Percentiles rank a stretch among this genome's conserved stretches.
phyloP scores from a whole-genome alignment of 768 basidiomycete genomes.

The Crucibulum laeve region DNA sequence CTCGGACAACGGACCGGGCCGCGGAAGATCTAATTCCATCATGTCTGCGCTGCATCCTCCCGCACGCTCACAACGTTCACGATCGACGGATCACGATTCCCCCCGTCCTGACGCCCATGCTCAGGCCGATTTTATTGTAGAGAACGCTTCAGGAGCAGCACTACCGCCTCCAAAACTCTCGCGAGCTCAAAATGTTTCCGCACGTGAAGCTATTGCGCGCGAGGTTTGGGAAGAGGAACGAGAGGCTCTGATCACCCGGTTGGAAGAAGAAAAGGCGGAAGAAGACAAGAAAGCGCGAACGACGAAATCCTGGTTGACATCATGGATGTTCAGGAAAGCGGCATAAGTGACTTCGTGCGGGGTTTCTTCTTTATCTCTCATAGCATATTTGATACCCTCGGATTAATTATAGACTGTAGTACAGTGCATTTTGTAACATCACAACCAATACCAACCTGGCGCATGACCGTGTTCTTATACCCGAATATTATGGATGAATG shows the following conservation, averaged over 20 bases:
- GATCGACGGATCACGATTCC: slow-evolving; percentile 28
- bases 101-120: slow-evolving; percentile 40
- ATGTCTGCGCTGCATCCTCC: slow-evolving; percentile 29
- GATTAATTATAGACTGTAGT: slow-evolving; percentile 28
- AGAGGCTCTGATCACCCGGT: slow-evolving; percentile 45
- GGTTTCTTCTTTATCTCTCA: slow-evolving; percentile 19
- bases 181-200: slow-evolving; percentile 41
- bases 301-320: slow-evolving; percentile 55
- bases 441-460: slow-evolving; percentile 15
- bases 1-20: slow-evolving; percentile 9
- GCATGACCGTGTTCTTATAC: slow-evolving; percentile 17
- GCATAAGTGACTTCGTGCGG: slow-evolving; percentile 21
- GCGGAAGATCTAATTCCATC: slow-evolving; percentile 30
- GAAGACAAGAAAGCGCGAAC: slow-evolving; percentile 37
- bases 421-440: slow-evolving; percentile 16
- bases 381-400: slow-evolving; percentile 31
- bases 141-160: slow-evolving; percentile 32
- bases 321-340: slow-evolving; percentile 58
- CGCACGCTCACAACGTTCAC: slow-evolving; percentile 20
- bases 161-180: slow-evolving; percentile 17
- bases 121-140: slow-evolving; percentile 36
- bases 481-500: slow-evolving; percentile 3
- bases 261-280: slow-evolving; percentile 53
- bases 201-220: slow-evolving; percentile 59
- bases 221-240: slow-evolving; percentile 73